A percentile compares a stretch with the other conserved stretches of the same genome.
Conservation (phyloP, 2,329 filamentous ascomycete genomes). For the Salinomyces thailandicus region DNA sequence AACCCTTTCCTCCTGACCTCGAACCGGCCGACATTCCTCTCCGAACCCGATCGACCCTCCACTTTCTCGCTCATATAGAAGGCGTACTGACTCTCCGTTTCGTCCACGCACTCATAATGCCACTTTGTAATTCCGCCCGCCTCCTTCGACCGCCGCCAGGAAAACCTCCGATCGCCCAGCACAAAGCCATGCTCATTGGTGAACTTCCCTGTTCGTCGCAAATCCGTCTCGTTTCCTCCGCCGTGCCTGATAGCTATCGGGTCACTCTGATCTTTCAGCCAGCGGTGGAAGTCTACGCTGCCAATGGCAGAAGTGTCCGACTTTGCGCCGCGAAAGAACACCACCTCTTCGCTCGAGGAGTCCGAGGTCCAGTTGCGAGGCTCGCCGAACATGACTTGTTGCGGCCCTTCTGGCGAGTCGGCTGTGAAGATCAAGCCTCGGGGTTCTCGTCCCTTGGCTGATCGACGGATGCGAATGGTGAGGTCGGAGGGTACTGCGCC, state of each 20-base stretch:
- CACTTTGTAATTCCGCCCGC: neutral
- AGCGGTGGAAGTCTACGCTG: constrained; percentile 1
- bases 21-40: neutral
- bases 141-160: neutral
- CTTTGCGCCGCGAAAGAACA: neutral
- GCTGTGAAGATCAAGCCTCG: neutral
- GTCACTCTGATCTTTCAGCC: neutral
- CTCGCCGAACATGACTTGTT: constrained; percentile 1
- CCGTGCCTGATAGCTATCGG: neutral
- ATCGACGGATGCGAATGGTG: constrained; percentile 1
- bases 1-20: neutral
- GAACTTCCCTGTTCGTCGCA: neutral
- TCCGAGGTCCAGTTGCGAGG: neutral
- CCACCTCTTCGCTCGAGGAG: neutral
- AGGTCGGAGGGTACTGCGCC: neutral
- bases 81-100: neutral
- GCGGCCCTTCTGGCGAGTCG: neutral
- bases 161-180: neutral
- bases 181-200: constrained; percentile 1
- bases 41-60: neutral
- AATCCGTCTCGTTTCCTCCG: neutral
- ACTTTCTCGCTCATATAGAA: neutral
- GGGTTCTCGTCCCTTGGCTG: neutral
- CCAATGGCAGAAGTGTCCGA: neutral
- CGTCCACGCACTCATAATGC: neutral